Conservation (phyloP, 2,329 filamentous ascomycete genomes). For the Fonsecaea pedrosoi region DNA sequence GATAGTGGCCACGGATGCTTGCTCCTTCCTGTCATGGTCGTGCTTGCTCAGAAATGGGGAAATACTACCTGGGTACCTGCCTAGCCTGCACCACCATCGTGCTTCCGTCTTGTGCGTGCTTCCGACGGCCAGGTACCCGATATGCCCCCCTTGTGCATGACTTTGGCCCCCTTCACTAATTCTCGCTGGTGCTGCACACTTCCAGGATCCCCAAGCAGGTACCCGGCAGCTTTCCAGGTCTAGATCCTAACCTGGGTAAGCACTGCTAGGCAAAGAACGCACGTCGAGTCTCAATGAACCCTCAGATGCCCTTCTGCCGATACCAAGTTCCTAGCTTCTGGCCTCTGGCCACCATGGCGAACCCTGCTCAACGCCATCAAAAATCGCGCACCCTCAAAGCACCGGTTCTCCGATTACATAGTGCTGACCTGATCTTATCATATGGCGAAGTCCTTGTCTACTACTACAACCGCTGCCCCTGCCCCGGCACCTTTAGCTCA, state of each 20-base stretch:
- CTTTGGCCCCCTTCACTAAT: constrained; percentile 6
- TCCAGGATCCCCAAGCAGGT: constrained; percentile 14
- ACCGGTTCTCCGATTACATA: constrained; percentile 7
- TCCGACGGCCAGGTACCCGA: constrained; percentile 6
- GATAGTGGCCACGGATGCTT: not conserved
- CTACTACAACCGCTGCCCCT: not conserved
- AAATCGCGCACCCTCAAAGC: constrained; percentile 3
- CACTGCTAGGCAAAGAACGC: constrained; percentile 7
- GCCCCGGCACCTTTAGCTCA: not conserved
- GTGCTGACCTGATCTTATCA: constrained; percentile 1
- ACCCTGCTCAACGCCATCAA: constrained; percentile 2
- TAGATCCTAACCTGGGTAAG: constrained; percentile 17
- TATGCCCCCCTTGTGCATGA: not conserved
- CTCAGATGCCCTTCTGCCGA: constrained; percentile 7
- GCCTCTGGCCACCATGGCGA: not conserved
- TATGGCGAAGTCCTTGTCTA: constrained; percentile 6
- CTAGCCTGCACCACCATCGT: not conserved
- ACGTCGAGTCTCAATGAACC: not conserved
- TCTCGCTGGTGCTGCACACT: not conserved
- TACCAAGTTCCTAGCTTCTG: not conserved
- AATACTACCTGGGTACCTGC: not conserved
- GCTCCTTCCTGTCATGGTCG: not conserved
- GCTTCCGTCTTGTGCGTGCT: not conserved
- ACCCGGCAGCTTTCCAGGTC: constrained; percentile 15
- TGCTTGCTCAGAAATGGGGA: not conserved